These are phyloP conservation scores for Solanum chilense DNA, from an alignment of 257 asterid genomes.

Conservation along the genomic window DNA sequence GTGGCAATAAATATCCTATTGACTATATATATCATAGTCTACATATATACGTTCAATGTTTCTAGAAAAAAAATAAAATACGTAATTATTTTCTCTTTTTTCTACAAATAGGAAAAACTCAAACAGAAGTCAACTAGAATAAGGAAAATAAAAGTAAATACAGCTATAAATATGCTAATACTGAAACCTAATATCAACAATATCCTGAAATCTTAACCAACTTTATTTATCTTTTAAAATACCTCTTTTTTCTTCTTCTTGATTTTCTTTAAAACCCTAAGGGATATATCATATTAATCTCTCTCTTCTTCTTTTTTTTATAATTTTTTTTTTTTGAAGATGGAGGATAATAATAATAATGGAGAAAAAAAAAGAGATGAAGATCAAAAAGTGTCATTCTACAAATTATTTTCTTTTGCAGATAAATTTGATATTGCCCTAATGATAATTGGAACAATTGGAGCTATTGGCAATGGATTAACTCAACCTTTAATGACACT, in stretches of 20 bases:
- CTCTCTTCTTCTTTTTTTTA: too few species aligned
- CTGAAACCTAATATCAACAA: not conserved
- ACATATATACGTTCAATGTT: not conserved
- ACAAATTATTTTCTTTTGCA: conserved; percentile 51
- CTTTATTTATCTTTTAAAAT: not conserved
- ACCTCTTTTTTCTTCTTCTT: not conserved
- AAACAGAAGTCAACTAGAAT: not conserved
- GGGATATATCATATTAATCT: not conserved
- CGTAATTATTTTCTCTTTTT: not conserved
- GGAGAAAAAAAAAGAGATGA: conserved; percentile 5
- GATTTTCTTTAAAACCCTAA: not conserved
- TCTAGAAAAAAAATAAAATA: not conserved
- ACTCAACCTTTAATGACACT: conserved; percentile 72
- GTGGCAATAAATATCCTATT: not conserved
- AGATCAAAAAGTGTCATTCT: conserved; percentile 29
- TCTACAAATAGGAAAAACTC: not conserved
- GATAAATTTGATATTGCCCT: conserved; percentile 35
- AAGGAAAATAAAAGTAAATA: not conserved
- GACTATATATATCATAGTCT: not conserved
- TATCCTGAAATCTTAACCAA: not conserved
- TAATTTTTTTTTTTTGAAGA: not conserved
- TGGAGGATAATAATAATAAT: not conserved
- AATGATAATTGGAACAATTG: conserved; percentile 38
- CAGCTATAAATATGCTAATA: not conserved
- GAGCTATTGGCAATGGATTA: conserved; percentile 46